phyloP scores from a whole-genome alignment of 2,329 filamentous ascomycete genomes.

The Phaeosphaeriaceae sp. region DNA sequence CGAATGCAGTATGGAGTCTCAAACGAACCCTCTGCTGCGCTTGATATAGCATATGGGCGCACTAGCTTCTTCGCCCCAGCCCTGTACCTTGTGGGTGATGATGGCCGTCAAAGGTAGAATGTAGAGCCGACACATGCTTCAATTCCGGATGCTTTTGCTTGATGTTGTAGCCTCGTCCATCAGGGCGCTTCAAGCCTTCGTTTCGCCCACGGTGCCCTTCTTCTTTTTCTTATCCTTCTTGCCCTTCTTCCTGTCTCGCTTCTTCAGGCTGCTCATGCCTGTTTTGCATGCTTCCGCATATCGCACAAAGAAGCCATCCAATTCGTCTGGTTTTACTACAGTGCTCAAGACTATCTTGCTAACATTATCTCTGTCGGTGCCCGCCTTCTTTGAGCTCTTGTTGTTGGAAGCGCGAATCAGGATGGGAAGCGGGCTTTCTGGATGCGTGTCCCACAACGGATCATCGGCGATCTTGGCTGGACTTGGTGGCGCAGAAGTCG shows the following conservation, averaged over 20 bases:
- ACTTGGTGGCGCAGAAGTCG: constrained; percentile 45
- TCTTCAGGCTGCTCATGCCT: constrained; percentile 90
- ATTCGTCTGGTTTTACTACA: constrained; percentile 74
- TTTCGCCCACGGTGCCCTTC: constrained; percentile 53
- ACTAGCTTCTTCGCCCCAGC: neutral
- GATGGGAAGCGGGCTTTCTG: constrained; percentile 69
- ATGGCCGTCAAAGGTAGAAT: neutral
- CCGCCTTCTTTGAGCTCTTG: constrained; percentile 59
- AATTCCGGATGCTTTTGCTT: neutral
- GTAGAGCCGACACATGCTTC: neutral
- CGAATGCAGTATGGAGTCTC: neutral
- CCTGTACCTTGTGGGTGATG: neutral
- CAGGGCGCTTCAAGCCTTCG: constrained; percentile 26
- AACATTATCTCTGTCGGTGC: constrained; percentile 51
- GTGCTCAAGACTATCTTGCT: constrained; percentile 81
- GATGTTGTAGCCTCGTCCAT: neutral
- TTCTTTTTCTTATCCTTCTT: constrained; percentile 77
- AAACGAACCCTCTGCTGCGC: neutral
- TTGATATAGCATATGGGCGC: neutral
- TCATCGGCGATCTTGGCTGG: constrained; percentile 54
- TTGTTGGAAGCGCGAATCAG: constrained; percentile 87
- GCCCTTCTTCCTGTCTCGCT: constrained; percentile 86
- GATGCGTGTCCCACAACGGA: constrained; percentile 67
- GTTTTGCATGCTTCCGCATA: constrained; percentile 93
- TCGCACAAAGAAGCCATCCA: constrained; percentile 80